Evolutionary conservation across 148 eudicot genomes (phyloP).

Genomic region (Oxyria digyna): DNA sequence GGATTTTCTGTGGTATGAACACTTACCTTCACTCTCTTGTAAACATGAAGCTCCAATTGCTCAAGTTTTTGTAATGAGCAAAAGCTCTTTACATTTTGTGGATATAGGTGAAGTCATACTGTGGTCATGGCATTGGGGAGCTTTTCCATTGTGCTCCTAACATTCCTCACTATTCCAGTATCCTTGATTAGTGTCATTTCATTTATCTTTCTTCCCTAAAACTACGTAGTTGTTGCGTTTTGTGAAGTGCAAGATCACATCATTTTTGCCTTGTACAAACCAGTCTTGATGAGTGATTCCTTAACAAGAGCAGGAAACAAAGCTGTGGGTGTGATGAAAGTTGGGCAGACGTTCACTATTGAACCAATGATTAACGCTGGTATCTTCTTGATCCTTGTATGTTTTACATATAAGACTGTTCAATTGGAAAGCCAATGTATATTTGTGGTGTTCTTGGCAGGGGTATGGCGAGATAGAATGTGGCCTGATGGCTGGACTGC

Average conservation of each 20-base stretch:
- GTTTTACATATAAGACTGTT: neutral
- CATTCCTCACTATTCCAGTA: constrained; percentile 96
- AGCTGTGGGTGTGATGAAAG: constrained; percentile 99
- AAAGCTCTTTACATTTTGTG: constrained; percentile 9
- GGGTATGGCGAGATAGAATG: constrained; percentile 96
- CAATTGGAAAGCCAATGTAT: neutral
- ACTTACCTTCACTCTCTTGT: neutral
- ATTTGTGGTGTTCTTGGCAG: constrained; percentile 20
- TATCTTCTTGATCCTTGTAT: constrained; percentile 10
- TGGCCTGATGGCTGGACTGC: constrained; percentile 99
- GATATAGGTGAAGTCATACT: constrained; percentile 70
- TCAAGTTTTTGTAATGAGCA: neutral
- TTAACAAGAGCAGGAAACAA: constrained; percentile 70
- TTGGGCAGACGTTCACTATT: constrained; percentile 88
- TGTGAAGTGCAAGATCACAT: neutral
- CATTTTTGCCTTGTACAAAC: neutral
- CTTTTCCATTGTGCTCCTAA: constrained; percentile 99
- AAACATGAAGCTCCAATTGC: neutral
- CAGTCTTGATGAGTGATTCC: constrained; percentile 13
- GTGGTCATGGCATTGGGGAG: constrained; percentile 99
- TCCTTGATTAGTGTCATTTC: constrained; percentile 27
- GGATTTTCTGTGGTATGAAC: constrained; percentile 83
- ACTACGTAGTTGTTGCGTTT: neutral
- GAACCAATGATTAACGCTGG: constrained; percentile 98
- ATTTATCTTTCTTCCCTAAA: neutral